phyloP scores from a whole-genome alignment of 2,329 filamentous ascomycete genomes.

The Scedosporium minutisporum region DNA sequence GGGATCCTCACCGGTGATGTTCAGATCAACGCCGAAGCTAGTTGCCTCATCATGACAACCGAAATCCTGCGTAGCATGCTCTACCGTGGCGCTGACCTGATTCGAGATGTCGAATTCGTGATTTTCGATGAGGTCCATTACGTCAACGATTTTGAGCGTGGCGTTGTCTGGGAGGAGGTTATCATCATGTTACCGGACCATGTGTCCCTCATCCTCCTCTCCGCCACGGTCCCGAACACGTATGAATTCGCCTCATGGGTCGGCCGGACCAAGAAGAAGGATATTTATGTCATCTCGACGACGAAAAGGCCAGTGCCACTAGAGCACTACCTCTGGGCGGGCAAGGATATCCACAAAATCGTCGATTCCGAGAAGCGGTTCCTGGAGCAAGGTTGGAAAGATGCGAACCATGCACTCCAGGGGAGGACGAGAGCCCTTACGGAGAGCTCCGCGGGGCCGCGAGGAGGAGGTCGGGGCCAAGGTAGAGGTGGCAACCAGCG shows the following conservation, averaged over 20 bases:
- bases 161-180: conserved; percentile 98
- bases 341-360: conserved; percentile 87
- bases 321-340: conserved; percentile 94
- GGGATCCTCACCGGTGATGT: conserved; percentile 96
- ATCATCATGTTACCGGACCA: conserved; percentile 99
- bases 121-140: conserved; percentile 99
- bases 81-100: conserved; percentile 89
- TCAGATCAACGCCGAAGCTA: conserved; percentile 94
- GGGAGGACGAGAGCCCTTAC: conserved; percentile 61
- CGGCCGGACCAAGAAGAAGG: conserved; percentile 92
- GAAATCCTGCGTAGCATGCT: conserved; percentile 98
- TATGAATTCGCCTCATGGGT: conserved; percentile 98
- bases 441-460: conserved; percentile 22
- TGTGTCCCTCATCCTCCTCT: conserved; percentile 88
- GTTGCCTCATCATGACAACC: conserved; percentile 98
- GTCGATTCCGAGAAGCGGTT: conserved; percentile 90
- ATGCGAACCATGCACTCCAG: conserved; percentile 72
- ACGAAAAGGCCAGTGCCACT: conserved; percentile 89
- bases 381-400: conserved; percentile 87
- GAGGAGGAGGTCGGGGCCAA: conserved; percentile 22
- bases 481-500: conserved; percentile 11
- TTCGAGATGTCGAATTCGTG: conserved; percentile 95
- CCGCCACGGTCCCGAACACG: conserved; percentile 94
- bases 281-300: conserved; percentile 98
- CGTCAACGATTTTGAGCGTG: conserved; percentile 90